Base-by-base conservation (phyloP, 2,329 filamentous ascomycete genomes). In the Uncinocarpus reesii region DNA sequence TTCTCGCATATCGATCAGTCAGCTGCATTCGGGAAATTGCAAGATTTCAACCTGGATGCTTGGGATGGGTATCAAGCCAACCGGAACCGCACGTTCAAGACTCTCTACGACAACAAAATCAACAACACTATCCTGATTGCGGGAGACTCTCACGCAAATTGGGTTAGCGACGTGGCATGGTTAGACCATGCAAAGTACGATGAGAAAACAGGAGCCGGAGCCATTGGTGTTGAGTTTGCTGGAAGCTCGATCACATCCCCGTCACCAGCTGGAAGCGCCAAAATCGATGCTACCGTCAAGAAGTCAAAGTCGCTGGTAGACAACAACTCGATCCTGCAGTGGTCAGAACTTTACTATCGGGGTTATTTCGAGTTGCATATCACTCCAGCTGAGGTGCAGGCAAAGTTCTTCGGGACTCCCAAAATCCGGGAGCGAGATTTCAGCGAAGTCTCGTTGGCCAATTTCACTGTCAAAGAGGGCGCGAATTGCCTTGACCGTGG, bases 101-200 rank as follows among this genome's bases (percentile, higher is more conserved):
- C 79, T 47, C 65, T 87, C 8, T 83, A 81, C 57, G 71, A 79
- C 47, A 78, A 85, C 62, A 71, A 79, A n/a, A 86, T 87, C 55
- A 70, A 69, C 48, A 86, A 88, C 68, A 86, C 81, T 58, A 77
- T 87, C 56, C 78, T 87, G 57, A 74, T 88, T 20, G 74, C 82
- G 0, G 84, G 84, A 10, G 83, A 87, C 60, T 77, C 72, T 32
- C 84, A 87, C 59, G 74, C 75, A 18, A 79, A 77, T 42, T 86
- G 82, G 78, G 78, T 76, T 29, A 65, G 63, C 45, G 78, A 82
- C 52, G 71, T 37, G 18, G 35, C 73, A 36, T 82, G 78, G 77
- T 65, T 78, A 0, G 76, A 72, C 35, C 67, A 68, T 41, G 52
- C 42, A 15, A 46, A 55, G 8, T 82, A 81, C 60, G 66, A 80